Percentiles rank a stretch among this genome's conserved stretches.
Conservation (phyloP, 371 early-diverging fungal genomes). For the Dinochytrium kinnereticum region DNA sequence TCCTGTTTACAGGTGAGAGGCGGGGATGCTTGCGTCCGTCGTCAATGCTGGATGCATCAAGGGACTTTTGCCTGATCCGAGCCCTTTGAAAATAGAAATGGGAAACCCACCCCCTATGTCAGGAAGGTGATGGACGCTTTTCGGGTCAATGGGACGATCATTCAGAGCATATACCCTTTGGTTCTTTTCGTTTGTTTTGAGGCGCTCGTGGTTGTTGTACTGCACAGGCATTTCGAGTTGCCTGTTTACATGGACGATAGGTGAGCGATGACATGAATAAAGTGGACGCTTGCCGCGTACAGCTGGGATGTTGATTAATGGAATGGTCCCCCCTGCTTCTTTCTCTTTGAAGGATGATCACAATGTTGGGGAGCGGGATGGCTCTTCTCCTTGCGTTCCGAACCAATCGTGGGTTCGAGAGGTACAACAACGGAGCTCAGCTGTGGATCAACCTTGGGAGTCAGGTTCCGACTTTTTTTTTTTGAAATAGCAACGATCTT, state of each 20-base stretch:
- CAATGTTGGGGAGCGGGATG: constrained; percentile 60
- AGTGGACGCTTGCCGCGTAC: too few relatives aligned
- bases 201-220: constrained; percentile 22
- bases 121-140: not conserved
- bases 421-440: constrained; percentile 74
- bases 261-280: constrained; percentile 23
- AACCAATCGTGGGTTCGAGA: constrained; percentile 77
- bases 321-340: not conserved
- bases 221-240: constrained; percentile 1
- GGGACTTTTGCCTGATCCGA: not conserved
- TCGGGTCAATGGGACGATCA: constrained; percentile 16
- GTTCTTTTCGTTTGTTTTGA: constrained; percentile 13
- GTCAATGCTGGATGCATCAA: not conserved
- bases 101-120: not conserved
- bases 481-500: too few relatives aligned
- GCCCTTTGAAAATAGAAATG: not conserved
- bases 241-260: constrained; percentile 32
- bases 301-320: too few relatives aligned
- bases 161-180: constrained; percentile 22
- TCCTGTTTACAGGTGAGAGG: not conserved
- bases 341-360: constrained; percentile 43
- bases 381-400: constrained; percentile 77
- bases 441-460: constrained; percentile 41
- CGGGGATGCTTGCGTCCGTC: not conserved
- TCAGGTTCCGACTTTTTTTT: constrained; percentile 26